A percentile compares a stretch with the other conserved stretches of the same genome.
Conservation (phyloP, 2,329 filamentous ascomycete genomes). For the Tolypocladium album region DNA sequence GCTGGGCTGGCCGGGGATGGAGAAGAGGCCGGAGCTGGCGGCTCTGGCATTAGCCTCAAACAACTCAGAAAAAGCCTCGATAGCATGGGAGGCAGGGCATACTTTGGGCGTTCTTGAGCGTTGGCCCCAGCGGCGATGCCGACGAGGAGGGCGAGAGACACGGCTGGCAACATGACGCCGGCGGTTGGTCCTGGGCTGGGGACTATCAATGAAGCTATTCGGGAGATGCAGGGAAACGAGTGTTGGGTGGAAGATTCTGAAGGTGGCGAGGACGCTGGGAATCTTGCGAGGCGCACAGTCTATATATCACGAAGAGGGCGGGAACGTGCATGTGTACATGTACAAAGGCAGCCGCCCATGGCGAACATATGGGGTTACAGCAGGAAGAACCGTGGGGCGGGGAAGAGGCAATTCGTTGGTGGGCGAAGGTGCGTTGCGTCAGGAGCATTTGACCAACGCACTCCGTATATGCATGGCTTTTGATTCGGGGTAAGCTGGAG, state of each 20-base stretch:
- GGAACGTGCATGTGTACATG: neutral
- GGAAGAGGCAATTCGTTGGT: neutral
- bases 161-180: slow-evolving; percentile 3
- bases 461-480: neutral
- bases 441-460: neutral
- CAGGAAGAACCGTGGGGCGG: neutral
- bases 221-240: neutral
- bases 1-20: slow-evolving; percentile 3
- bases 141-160: slow-evolving; percentile 4
- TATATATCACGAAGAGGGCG: neutral
- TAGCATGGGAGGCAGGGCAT: neutral
- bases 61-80: neutral
- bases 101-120: slow-evolving; percentile 1
- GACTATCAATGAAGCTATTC: neutral
- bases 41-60: neutral
- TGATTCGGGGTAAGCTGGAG: neutral
- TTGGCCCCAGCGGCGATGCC: slow-evolving; percentile 2
- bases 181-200: neutral
- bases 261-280: neutral
- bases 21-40: slow-evolving; percentile 2
- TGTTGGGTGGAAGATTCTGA: neutral
- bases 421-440: neutral
- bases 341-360: neutral
- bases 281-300: neutral
- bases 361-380: neutral